A percentile compares a stretch with the other conserved stretches of the same genome.
Evolutionary conservation across 305 asterid species (phyloP).

Genomic region (Fraxinus velutina): DNA sequence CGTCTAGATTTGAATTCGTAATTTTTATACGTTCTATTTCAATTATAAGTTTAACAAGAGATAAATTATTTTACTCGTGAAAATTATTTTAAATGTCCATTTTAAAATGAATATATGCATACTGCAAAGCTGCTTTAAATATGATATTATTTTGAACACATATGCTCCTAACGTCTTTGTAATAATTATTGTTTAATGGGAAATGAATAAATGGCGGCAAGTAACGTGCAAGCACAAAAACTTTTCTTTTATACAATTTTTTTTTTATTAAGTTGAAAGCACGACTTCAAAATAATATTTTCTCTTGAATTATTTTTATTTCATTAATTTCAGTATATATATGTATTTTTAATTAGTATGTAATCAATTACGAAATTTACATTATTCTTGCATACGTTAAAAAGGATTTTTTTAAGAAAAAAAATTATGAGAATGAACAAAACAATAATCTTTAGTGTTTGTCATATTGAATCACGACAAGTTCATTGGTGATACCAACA

Average conservation of each 20-base stretch:
- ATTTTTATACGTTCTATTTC: not conserved
- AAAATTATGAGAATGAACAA: not conserved
- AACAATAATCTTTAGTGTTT: not conserved
- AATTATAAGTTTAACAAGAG: not conserved
- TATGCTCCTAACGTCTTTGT: not conserved
- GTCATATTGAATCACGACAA: not conserved
- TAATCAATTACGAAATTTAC: not conserved
- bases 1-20: not conserved
- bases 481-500: not conserved
- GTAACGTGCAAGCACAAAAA: not conserved
- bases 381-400: not conserved
- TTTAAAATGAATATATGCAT: not conserved
- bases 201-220: not conserved
- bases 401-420: not conserved
- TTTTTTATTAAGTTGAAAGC: not conserved
- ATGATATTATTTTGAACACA: not conserved
- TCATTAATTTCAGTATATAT: not conserved
- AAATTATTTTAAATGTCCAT: not conserved
- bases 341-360: not conserved
- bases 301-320: not conserved
- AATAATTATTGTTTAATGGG: not conserved
- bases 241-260: not conserved
- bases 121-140: not conserved
- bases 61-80: not conserved
- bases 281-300: not conserved